These are phyloP conservation scores for Penicillium robsamsonii DNA, from an alignment of 495 filamentous ascomycete species.

Conservation along the genomic window DNA sequence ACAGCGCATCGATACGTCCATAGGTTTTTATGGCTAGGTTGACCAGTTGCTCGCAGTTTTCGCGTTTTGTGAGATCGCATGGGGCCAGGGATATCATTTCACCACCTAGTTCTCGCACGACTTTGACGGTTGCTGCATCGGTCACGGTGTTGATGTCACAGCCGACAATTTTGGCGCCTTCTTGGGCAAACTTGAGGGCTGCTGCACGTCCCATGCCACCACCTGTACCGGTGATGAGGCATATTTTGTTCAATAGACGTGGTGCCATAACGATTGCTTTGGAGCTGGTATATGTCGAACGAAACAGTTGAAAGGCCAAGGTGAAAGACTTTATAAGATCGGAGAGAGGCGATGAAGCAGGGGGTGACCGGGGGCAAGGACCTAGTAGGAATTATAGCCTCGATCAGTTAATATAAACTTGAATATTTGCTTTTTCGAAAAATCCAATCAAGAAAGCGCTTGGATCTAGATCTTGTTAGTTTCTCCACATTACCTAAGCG, in stretches of 20 bases:
- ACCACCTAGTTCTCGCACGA: neutral
- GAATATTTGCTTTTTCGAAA: slow-evolving; percentile 1
- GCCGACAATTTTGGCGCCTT: slow-evolving; percentile 3
- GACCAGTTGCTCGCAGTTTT: slow-evolving; percentile 1
- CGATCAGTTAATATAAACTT: neutral
- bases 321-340: neutral
- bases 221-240: slow-evolving; percentile 3
- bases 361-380: neutral
- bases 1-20: neutral
- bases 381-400: neutral
- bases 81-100: slow-evolving; percentile 1
- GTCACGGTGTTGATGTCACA: neutral
- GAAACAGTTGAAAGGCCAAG: neutral
- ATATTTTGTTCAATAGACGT: neutral
- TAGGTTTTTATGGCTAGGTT: neutral
- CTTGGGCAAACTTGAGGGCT: slow-evolving; percentile 4
- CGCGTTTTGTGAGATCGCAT: neutral
- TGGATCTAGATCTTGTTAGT: neutral
- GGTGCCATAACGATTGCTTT: neutral
- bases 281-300: neutral
- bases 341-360: neutral
- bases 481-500: neutral
- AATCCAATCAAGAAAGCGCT: neutral
- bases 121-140: neutral
- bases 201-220: slow-evolving; percentile 4